Evolutionary conservation across 306 rosid species (phyloP).

Genomic region (Vicia faba): DNA sequence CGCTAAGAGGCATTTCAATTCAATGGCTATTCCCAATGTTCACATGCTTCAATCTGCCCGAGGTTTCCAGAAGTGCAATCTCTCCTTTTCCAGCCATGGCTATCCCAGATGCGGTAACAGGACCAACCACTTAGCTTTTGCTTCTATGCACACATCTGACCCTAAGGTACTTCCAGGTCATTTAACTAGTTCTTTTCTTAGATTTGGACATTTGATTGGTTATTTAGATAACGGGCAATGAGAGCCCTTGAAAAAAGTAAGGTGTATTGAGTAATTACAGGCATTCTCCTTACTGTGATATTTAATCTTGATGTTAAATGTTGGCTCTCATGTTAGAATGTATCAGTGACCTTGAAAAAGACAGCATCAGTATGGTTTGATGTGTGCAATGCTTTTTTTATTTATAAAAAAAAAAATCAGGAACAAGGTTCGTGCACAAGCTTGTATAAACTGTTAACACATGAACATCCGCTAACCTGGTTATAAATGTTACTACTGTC

Average conservation of each 20-base stretch:
- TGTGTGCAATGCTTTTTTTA: not conserved
- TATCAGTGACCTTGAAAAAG: not conserved
- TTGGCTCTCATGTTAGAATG: not conserved
- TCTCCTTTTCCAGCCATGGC: slow-evolving; percentile 32
- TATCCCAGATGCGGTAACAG: slow-evolving; percentile 7
- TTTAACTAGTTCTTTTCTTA: not conserved
- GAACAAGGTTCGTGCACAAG: not conserved
- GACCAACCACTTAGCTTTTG: slow-evolving; percentile 19
- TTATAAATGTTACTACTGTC: not conserved
- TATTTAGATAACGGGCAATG: slow-evolving; percentile 5
- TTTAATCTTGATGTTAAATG: slow-evolving; percentile 5
- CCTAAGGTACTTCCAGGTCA: slow-evolving; percentile 39
- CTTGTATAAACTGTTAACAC: not conserved
- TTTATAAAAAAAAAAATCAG: not conserved
- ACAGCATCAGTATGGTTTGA: not conserved
- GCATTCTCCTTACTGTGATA: not conserved
- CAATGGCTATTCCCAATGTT: slow-evolving; percentile 46
- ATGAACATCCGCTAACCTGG: not conserved
- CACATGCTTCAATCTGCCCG: slow-evolving; percentile 43
- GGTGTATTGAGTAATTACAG: slow-evolving; percentile 10
- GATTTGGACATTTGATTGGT: slow-evolving; percentile 22
- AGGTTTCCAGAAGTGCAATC: slow-evolving; percentile 29
- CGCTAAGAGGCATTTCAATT: slow-evolving; percentile 15
- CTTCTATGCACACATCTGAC: slow-evolving; percentile 45
- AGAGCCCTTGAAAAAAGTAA: slow-evolving; percentile 11